Evolutionary conservation across 1,284 basidiomycete genomes (phyloP), one percentile per base, ranked within the genome.

Genomic region (Cryptococcus sp.): DNA sequence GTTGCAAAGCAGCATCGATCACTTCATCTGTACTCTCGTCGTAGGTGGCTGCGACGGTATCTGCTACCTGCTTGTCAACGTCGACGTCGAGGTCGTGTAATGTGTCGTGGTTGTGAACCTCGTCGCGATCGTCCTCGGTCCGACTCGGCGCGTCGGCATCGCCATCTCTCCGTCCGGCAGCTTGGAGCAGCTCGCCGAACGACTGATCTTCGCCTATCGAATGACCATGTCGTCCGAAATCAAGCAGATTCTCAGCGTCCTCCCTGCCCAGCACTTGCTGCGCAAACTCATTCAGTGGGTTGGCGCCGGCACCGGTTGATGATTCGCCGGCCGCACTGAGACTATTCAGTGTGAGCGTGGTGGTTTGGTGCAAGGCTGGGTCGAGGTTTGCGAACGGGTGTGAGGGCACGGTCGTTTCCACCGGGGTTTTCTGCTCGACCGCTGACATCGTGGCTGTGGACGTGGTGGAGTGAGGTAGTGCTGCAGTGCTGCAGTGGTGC

Each of bases 221-320:
- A 44, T 55, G 57, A 19, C 45, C 46, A 25, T 53, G 49, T 19
- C 58, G 50, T 16, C 58, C 59, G 27, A 60, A 55, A 54, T 58
- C 59, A 19, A 60, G 47, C n/a, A 64, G 19, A 39, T 60, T 64
- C 35, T 60, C 53, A 0, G 62, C 58, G 27, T 60, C 58, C 50
- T 61, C 56, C 19, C 47, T 19, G 4, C 61, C 61, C 22, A 63
- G 48, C 5, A 63, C 61, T 50, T 63, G 61, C 25, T 60, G 57
- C 2, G 58, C 58, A 39, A 60, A 60, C 35, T 63, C 61, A 25
- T 58, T 61, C 22, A 60, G 39, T 15, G 59, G 61, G 38, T 62
- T 62, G 6, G 50, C 22, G 15, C 27, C 35, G 27, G 48, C 22
- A 19, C 27, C 35, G 27, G 48, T 27, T 5, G 46, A 48, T 8